These are phyloP conservation scores for Canariomyces notabilis DNA, from an alignment of 2,329 filamentous ascomycete species.

Conservation along the genomic window DNA sequence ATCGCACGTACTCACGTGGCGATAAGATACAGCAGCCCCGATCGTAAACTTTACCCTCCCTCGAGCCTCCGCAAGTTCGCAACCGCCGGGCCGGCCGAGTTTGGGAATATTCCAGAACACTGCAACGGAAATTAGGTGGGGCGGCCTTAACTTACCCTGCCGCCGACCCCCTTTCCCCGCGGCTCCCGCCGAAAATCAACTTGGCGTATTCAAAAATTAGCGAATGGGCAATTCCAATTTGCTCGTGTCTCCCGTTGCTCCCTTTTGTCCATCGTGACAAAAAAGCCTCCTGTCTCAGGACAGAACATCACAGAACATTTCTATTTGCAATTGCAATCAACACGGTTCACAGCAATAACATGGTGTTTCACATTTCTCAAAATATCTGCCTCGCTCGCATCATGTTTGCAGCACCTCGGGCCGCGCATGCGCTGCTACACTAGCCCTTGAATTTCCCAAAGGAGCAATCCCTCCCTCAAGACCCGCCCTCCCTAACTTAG, in stretches of 20 bases:
- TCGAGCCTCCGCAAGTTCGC: background rate
- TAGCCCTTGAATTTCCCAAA: background rate
- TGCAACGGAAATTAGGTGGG: background rate
- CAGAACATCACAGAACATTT: no score
- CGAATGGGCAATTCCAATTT: background rate
- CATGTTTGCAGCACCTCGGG: background rate
- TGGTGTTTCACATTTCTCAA: background rate
- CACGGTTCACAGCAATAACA: background rate
- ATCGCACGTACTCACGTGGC: constrained; percentile 19
- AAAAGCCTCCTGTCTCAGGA: no score
- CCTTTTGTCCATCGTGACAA: no score
- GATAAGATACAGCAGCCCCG: constrained; percentile 16
- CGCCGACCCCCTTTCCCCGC: constrained; percentile 1
- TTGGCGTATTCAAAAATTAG: no score
- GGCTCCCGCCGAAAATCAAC: background rate
- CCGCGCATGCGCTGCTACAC: background rate
- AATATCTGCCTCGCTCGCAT: background rate
- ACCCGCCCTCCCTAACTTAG: no score
- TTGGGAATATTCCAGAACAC: constrained; percentile 15
- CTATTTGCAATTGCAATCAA: no score
- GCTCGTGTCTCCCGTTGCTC: background rate
- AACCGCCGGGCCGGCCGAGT: background rate
- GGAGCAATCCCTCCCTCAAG: background rate
- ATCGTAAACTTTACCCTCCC: background rate
- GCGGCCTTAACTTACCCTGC: constrained; percentile 1